These are phyloP conservation scores for Colletotrichum orbiculare DNA, from an alignment of 2,329 filamentous ascomycete species.

Conservation along the genomic window DNA sequence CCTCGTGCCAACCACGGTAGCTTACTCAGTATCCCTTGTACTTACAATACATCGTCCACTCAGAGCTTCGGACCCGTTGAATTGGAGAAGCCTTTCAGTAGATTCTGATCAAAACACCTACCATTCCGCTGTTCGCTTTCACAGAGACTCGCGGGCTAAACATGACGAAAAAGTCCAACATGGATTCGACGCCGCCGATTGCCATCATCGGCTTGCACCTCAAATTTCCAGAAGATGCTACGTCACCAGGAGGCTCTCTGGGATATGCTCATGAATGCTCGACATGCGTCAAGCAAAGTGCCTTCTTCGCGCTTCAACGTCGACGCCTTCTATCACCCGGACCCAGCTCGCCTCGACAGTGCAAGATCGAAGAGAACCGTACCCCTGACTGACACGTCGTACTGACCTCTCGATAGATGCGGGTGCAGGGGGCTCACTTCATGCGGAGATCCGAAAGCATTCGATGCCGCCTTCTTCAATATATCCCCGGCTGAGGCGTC, in stretches of 20 bases:
- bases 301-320: background rate
- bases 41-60: no score
- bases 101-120: no score
- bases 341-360: background rate
- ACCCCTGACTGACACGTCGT: background rate
- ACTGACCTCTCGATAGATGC: background rate
- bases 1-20: no score
- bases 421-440: no score
- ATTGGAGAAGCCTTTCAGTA: no score
- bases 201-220: constrained; percentile 40
- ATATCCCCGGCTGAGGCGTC: no score
- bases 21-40: no score
- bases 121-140: no score
- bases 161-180: background rate
- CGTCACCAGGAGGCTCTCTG: constrained; percentile 19
- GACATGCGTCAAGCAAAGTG: background rate
- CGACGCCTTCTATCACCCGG: constrained; percentile 6
- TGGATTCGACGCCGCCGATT: constrained; percentile 25
- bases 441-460: no score
- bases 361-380: no score
- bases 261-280: constrained; percentile 1
- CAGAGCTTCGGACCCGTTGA: no score
- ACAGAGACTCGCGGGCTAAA: background rate
- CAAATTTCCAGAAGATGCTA: constrained; percentile 34
- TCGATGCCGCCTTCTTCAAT: no score